Evolutionary conservation across 148 eudicot species (phyloP), one percentile per base, ranked within the genome.

Genomic region (Nepenthes mirabilis): DNA sequence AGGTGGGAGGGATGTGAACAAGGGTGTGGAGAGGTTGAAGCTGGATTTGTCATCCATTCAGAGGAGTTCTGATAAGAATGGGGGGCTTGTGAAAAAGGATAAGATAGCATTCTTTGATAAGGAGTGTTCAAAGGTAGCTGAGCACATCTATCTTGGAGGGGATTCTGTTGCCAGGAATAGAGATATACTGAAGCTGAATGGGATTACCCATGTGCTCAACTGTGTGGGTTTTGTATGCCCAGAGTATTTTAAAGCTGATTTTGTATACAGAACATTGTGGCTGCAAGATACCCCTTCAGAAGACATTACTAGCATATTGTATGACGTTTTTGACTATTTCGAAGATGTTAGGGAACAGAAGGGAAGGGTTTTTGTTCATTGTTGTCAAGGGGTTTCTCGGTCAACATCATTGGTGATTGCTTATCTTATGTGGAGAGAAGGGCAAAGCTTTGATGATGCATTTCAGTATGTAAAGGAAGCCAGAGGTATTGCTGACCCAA

Each of bases 171-270:
- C 99, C 0, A 86, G 81, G 72, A 79, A 82, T 47, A 74, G 86
- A 1, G 95, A 82, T 45, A 67, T 89, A 66, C 82, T 94, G 40
- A 67, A 65, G 36, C 72, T 81, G 65, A 86, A 88, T 61, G 83
- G 86, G 33, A 86, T 94, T 3, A 94, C 90, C 36, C 99, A 94
- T 67, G 90, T 94, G 68, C 81, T 94, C 52, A 94, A 94, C 73
- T 94, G 99, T 65, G 99, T 86, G 34, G 99, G 99, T 35, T 94
- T 84, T 51, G 79, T 79, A 47, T 94, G 99, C 72, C 95, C 99
- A 0, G 99, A 94, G 71, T 89, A 84, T 62, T 94, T 89, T 58
- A 94, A 86, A 70, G 75, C 78, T 34, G 97, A 94, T 53, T 71
- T 94, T 59, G 85, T 80, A 51, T 94, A 94, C 61, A 80, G 75